phyloP scores from a whole-genome alignment of 2,329 filamentous ascomycete species.

The Botryotinia convoluta region DNA sequence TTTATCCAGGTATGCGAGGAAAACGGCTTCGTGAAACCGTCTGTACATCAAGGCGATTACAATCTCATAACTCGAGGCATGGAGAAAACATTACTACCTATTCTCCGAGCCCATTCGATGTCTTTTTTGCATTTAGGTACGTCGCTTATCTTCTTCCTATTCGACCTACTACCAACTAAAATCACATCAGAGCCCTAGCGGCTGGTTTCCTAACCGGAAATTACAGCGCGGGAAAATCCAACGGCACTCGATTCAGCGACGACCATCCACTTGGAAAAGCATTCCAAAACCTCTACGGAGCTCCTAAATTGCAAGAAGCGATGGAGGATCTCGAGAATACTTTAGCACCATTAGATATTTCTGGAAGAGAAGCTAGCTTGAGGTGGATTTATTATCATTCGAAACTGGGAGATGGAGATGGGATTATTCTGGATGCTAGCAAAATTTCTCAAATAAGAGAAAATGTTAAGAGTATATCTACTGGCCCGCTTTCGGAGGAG shows the following conservation, averaged over 20 bases:
- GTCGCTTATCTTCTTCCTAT: not conserved
- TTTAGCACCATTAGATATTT: not conserved
- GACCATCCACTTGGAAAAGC: not conserved
- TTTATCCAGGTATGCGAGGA: not conserved
- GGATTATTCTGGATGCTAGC: not conserved
- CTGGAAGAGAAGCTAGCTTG: not conserved
- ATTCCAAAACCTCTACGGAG: not conserved
- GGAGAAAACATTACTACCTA: slow-evolving; percentile 1
- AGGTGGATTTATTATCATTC: slow-evolving; percentile 5
- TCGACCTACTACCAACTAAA: not conserved
- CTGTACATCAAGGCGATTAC: slow-evolving; percentile 37
- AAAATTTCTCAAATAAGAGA: not conserved
- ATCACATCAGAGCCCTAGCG: not conserved
- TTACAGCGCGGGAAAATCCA: not conserved
- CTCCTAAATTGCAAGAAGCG: not conserved
- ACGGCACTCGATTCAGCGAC: not conserved
- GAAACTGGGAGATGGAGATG: not conserved
- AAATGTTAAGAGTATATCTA: not conserved
- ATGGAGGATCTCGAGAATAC: not conserved
- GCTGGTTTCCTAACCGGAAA: slow-evolving; percentile 3
- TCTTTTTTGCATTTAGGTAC: not conserved
- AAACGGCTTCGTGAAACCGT: slow-evolving; percentile 29
- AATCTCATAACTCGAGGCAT: slow-evolving; percentile 23
- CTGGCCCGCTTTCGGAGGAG: not conserved
- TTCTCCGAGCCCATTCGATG: not conserved